Evolutionary conservation across 2,329 filamentous ascomycete genomes (phyloP), one percentile per base, ranked within the genome.

Genomic region (Trichophyton benhamiae): DNA sequence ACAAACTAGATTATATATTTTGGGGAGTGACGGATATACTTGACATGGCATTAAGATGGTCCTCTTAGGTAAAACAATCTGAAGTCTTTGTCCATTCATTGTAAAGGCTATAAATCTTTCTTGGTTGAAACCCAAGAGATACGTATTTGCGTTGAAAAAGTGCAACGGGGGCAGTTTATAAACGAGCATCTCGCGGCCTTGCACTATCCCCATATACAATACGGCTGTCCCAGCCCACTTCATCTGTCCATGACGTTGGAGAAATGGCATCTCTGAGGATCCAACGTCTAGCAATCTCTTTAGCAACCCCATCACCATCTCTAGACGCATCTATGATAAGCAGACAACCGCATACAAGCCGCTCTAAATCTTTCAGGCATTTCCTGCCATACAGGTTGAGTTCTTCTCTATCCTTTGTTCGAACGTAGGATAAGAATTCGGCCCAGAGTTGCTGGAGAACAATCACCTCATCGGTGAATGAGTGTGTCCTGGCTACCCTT

Each of bases 401-500:
- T 48, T 73, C 69, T 36, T 74, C 71, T 17, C 52, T 57, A 17
- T 60, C 62, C 52, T 62, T 60, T 8, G 36, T 59, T 48, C 57
- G 62, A 59, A 57, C 53, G 20, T 58, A 60, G 38, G 52, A 59
- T 17, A 62, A 58, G 59, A 64, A 68, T 52, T 62, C 25, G 33
- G 58, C 53, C 63, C 63, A 65, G 7, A 63, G 48, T 42, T 53
- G 63, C 49, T 63, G 63, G 30, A 64, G 59, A 13, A 38, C 72
- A 72, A 57, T 77, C 72, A 41, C 68, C 72, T 3, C 67, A 62
- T 1, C 72, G 72, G 62, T 80, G 78, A 42, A 80, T 70, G 55
- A 82, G 75, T 67, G 7, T 72, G 74, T 20, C 78, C 75, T 27
- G 80, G 61, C 6, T 79, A 81, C 62, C 3, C 72, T 70, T 53